phyloP scores from a whole-genome alignment of 257 asterid genomes.

The Schizonepeta tenuifolia region DNA sequence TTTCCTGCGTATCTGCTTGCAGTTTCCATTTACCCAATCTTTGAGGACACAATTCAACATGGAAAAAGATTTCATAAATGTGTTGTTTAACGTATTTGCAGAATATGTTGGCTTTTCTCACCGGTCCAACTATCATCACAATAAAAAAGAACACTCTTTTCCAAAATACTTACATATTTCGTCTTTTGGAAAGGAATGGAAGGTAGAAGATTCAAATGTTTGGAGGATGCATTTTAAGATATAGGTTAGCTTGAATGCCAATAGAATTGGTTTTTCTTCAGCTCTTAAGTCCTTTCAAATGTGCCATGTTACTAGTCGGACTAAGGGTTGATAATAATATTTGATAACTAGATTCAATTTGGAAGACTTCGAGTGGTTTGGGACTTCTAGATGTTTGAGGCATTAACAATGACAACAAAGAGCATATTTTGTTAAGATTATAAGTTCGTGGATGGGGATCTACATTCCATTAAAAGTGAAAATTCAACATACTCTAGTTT shows the following conservation, averaged over 20 bases:
- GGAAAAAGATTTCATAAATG: not conserved
- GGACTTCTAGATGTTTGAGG: not conserved
- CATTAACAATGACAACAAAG: too few relatives aligned
- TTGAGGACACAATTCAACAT: not conserved
- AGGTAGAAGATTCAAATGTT: not conserved
- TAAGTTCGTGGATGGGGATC: not conserved
- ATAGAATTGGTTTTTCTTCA: not conserved
- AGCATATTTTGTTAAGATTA: too few relatives aligned
- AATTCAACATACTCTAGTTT: not conserved
- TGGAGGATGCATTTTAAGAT: not conserved
- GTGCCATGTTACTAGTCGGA: not conserved
- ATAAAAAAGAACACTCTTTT: too few relatives aligned
- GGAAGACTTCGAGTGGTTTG: not conserved
- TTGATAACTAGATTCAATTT: not conserved
- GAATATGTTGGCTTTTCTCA: not conserved
- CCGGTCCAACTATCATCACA: not conserved
- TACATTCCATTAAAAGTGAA: not conserved
- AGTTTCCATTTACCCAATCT: not conserved
- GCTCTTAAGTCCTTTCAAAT: not conserved
- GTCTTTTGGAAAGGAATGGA: not conserved
- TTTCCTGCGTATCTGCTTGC: not conserved
- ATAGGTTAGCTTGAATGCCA: not conserved
- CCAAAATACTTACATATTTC: not conserved
- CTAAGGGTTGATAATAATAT: not conserved
- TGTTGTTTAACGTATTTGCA: not conserved